Evolutionary conservation across 1,139 yeast species (phyloP).

Genomic region (Lodderomyces pseudojiufengensis): DNA sequence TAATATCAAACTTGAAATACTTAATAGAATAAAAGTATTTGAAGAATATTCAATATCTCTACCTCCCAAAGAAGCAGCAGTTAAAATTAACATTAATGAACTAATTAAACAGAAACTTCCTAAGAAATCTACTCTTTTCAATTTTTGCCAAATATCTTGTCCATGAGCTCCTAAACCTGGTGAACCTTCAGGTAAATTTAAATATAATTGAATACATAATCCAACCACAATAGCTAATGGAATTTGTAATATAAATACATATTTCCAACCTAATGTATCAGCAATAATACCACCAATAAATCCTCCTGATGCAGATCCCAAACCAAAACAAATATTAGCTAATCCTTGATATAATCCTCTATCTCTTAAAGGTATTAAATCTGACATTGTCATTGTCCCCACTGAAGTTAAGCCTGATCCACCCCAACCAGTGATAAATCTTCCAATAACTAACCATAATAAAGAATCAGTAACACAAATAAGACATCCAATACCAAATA

Average conservation of each 20-base stretch:
- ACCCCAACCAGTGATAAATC: constrained; percentile 55
- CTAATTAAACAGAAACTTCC: constrained; percentile 64
- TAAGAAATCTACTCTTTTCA: constrained; percentile 63
- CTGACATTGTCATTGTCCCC: constrained; percentile 51
- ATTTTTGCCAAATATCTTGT: constrained; percentile 32
- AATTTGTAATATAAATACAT: constrained; percentile 49
- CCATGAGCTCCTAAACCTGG: constrained; percentile 47
- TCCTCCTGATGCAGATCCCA: constrained; percentile 58
- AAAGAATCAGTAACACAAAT: constrained; percentile 41
- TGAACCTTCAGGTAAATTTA: constrained; percentile 46
- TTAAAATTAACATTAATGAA: constrained; percentile 49
- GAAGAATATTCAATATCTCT: constrained; percentile 43
- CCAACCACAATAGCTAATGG: constrained; percentile 62
- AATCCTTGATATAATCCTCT: constrained; percentile 53
- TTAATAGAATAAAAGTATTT: constrained; percentile 28
- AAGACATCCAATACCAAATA: constrained; percentile 39
- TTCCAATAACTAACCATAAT: constrained; percentile 52
- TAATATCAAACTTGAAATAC: constrained; percentile 19
- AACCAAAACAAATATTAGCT: constrained; percentile 45
- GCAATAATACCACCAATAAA: constrained; percentile 65
- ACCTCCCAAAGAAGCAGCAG: constrained; percentile 72
- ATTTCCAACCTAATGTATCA: constrained; percentile 77
- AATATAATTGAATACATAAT: constrained; percentile 30
- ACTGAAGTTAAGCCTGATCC: constrained; percentile 53
- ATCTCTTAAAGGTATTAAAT: constrained; percentile 49